Base-by-base conservation (phyloP, 2,329 filamentous ascomycete species). In the Fusarium hainanense region DNA sequence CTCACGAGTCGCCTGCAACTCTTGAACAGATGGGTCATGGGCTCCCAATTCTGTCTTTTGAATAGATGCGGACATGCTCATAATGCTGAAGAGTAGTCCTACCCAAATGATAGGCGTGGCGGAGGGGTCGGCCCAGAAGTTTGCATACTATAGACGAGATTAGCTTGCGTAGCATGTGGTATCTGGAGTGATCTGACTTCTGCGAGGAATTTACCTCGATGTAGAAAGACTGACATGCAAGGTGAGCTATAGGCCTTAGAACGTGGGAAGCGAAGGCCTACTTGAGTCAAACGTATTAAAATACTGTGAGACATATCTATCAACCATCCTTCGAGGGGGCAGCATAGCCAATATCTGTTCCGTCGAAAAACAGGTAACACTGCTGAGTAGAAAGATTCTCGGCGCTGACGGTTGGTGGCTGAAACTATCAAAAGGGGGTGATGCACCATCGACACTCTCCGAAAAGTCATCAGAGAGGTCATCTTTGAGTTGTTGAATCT, bases 241-340 rank as follows among this genome's bases (percentile, higher is more conserved):
- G 27, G 58, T 30, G 6, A 37, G 32, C 58, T 14, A 58, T 42
- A 7, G 37, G 7, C 28, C 32, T n/a, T 12, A 5, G 13, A 28
- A 48, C 7, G 28, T 28, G 18, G 18, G 5, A n/a, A 58, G 23
- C 4, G 6, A 30, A 28, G 27, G 23, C 57, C 12, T 58, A 60
- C 52, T 32, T 28, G 57, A 58, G 34, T 71, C 65, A 11, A 71
- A 71, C 5, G 44, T 47, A 25, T 71, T 71, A n/a, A 71, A 71
- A 25, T 71, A 71, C 3, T 66, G 58, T 7, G 65, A 71, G 23
- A 71, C 42, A 4, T 66, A 54, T 56, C 68, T 71, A 28, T 71
- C 69, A 37, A 71, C 68, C 13, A 69, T 50, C 27, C 49, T 71
- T 4, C 58, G 64, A 30, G 61, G 42, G 27, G 69, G 68, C 9